A percentile compares a stretch with the other conserved stretches of the same genome.
Conservation (phyloP, 352 stramenopile genomes). For the Blastocystis sp. region DNA sequence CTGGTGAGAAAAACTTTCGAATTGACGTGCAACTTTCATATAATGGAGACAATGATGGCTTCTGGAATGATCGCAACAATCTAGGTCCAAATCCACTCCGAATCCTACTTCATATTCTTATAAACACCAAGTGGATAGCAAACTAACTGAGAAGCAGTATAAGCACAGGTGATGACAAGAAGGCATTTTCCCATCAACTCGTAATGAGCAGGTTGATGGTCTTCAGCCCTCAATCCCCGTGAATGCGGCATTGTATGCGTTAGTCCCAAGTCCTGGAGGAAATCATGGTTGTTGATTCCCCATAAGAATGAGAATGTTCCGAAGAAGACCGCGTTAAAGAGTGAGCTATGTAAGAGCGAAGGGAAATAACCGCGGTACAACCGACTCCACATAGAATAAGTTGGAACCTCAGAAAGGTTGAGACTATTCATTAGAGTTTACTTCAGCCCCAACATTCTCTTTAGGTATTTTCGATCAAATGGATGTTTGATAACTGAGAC, state of each 20-base stretch:
- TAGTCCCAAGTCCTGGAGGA: neutral
- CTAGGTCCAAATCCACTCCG: neutral
- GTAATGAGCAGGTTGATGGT: neutral
- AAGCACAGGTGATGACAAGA: neutral
- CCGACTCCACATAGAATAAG: neutral
- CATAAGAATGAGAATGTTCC: constrained; percentile 14
- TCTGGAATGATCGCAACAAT: neutral
- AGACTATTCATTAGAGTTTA: neutral
- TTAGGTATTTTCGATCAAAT: neutral
- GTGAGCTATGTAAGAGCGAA: neutral
- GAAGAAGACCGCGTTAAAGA: constrained; percentile 47
- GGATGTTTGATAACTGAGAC: constrained; percentile 8
- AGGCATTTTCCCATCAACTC: constrained; percentile 14
- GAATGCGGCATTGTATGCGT: neutral
- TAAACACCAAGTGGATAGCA: constrained; percentile 43
- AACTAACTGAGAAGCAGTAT: constrained; percentile 13
- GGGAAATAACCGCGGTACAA: constrained; percentile 1
- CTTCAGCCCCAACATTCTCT: neutral
- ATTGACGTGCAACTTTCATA: neutral
- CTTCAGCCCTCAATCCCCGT: neutral
- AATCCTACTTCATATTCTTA: constrained; percentile 19
- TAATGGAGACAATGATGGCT: neutral
- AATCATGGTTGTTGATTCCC: neutral
- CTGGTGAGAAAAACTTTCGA: constrained; percentile 27
- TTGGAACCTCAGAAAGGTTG: neutral